These are phyloP conservation scores for Thermoascus crustaceus DNA, from an alignment of 2,329 filamentous ascomycete species.

Conservation along the genomic window DNA sequence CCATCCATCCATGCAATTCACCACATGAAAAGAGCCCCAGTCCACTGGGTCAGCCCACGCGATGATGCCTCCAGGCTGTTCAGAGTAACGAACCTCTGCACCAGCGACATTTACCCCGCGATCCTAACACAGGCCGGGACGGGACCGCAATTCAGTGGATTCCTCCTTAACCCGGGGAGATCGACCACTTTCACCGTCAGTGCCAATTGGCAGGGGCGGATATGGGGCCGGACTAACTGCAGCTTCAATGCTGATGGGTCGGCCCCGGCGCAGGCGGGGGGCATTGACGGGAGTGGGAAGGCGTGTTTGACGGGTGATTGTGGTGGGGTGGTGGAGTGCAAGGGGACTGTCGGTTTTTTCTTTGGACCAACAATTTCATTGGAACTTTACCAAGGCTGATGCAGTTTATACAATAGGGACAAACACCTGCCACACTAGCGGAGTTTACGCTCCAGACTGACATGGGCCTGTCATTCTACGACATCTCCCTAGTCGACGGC, in stretches of 20 bases:
- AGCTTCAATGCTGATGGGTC: slow-evolving; percentile 60
- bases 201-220: slow-evolving; percentile 67
- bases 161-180: slow-evolving; percentile 53
- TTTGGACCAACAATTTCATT: slow-evolving; percentile 8
- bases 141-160: slow-evolving; percentile 60
- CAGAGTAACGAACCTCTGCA: slow-evolving; percentile 63
- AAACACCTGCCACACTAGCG: slow-evolving; percentile 65
- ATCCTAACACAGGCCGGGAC: slow-evolving; percentile 65
- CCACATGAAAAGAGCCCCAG: slow-evolving; percentile 17
- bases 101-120: slow-evolving; percentile 65
- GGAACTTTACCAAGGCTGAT: neutral
- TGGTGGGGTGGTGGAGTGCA: slow-evolving; percentile 59
- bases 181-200: slow-evolving; percentile 58
- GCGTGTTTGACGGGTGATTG: slow-evolving; percentile 73
- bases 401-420: slow-evolving; percentile 46
- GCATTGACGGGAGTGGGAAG: slow-evolving; percentile 38
- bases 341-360: slow-evolving; percentile 53
- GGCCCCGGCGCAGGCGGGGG: slow-evolving; percentile 37
- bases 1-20: slow-evolving; percentile 10
- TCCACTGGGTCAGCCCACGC: slow-evolving; percentile 14
- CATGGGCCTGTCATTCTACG: slow-evolving; percentile 63
- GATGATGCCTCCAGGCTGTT: slow-evolving; percentile 47
- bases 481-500: slow-evolving; percentile 76
- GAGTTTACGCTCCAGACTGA: slow-evolving; percentile 65
- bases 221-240: slow-evolving; percentile 81